Conservation (phyloP, 176 grass and related monocot species). For the Carex scoparia region DNA sequence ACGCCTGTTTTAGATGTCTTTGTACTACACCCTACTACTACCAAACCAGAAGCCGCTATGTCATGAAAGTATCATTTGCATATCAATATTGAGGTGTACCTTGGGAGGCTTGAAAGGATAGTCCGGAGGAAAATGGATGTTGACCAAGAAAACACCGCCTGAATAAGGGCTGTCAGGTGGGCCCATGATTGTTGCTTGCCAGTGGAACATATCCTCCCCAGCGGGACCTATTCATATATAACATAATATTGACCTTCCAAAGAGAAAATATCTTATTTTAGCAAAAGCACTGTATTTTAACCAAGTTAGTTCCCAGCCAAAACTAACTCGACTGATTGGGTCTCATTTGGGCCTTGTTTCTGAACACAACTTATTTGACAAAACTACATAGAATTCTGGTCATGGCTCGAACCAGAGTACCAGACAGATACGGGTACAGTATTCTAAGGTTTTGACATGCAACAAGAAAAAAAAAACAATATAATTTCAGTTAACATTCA, state of each 20-base stretch:
- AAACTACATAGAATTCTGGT: neutral
- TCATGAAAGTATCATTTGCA: neutral
- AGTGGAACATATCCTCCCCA: constrained; percentile 28
- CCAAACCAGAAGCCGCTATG: neutral
- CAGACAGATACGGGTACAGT: neutral
- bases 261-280: neutral
- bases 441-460: neutral
- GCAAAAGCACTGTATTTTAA: neutral
- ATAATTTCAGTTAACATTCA: neutral
- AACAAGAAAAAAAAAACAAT: neutral
- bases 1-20: neutral
- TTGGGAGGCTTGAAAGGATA: constrained; percentile 27
- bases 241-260: neutral
- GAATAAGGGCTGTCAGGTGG: constrained; percentile 27
- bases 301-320: neutral
- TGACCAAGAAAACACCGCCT: constrained; percentile 23
- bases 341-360: neutral
- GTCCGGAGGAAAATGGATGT: constrained; percentile 29
- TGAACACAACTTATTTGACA: neutral
- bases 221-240: constrained; percentile 18
- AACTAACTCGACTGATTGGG: neutral
- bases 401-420: neutral
- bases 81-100: neutral
- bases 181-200: constrained; percentile 30
- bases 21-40: neutral